Evolutionary conservation across 768 basidiomycete genomes (phyloP), one percentile per base, ranked within the genome.

Genomic region (Tricholoma furcatifolium): DNA sequence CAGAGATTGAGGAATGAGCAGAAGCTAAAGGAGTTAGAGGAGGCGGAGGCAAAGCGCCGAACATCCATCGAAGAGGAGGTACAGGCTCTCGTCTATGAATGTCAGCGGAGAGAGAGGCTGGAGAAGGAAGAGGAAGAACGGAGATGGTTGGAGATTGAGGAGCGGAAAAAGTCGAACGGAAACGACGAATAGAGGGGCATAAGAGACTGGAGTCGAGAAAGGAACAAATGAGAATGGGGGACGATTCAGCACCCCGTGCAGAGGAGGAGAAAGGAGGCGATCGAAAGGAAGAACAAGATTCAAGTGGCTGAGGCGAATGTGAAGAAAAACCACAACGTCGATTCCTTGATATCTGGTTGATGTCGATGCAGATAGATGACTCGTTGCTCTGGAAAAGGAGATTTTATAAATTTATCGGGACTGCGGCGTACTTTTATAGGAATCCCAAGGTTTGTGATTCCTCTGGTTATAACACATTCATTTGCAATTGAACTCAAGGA

Each of bases 351-450:
- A 47, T 70, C 72, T 10, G 86, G 85, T 0, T 85, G 84, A 76
- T 84, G 2, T 84, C 83, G 1, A 69, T 86, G 46, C 84, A 85
- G 62, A 75, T 77, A 3, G 69, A 70, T 24, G 79, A 81, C 14
- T 73, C 71, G 3, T 65, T 82, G 48, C 69, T 74, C 1, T 88
- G 86, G 86, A 82, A 81, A 59, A 73, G 86, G 53, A 72, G 84
- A 15, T 87, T 78, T 59, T 85, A 77, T 66, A 79, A 76, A 64
- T 77, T 87, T 42, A 67, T 75, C 47, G 76, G 73, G 14, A 73
- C 71, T 20, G 68, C 68, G 6, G 56, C 81, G 30, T 71, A 74
- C 47, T 71, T 88, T 38, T 83, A 78, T 60, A 74, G 74, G 38
- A 80, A 72, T 62, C 74, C 74, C 31, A 74, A 79, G 67, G 85